A percentile compares a stretch with the other conserved stretches of the same genome.
These are phyloP conservation scores for Podospora comata DNA, from an alignment of 495 filamentous ascomycete species.

Conservation along the genomic window DNA sequence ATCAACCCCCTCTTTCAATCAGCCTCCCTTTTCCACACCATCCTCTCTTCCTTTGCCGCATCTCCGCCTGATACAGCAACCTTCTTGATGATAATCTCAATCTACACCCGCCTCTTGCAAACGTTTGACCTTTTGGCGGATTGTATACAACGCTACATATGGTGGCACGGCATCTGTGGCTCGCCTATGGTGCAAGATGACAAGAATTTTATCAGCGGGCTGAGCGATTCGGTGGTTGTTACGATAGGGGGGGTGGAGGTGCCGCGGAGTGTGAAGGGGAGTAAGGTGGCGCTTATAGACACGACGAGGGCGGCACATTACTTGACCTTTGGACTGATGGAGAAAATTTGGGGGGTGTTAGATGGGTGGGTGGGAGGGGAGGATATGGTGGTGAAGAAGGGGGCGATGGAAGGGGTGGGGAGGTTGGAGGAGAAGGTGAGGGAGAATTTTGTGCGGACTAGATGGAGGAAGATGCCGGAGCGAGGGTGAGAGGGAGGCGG, in stretches of 20 bases:
- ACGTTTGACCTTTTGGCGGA: not conserved
- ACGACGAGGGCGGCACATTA: too few relatives aligned
- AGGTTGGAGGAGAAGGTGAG: not conserved
- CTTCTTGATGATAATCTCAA: not conserved
- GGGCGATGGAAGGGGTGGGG: not conserved
- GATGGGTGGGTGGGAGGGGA: not conserved
- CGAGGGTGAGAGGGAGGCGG: too few relatives aligned
- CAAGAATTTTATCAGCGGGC: not conserved
- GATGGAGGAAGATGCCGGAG: too few relatives aligned
- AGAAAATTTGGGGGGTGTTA: not conserved
- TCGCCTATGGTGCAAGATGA: not conserved
- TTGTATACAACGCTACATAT: not conserved
- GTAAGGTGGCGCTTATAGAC: not conserved
- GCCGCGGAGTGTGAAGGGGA: not conserved
- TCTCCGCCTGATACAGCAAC: not conserved
- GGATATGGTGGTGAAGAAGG: not conserved
- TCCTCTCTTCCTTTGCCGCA: not conserved
- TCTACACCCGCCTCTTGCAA: conserved; percentile 1
- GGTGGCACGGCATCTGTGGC: not conserved
- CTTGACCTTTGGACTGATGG: not conserved
- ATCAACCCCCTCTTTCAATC: conserved; percentile 1
- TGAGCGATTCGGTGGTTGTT: not conserved
- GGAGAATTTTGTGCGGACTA: too few relatives aligned
- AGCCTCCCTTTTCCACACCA: not conserved
- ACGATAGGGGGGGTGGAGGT: not conserved